A percentile compares a stretch with the other conserved stretches of the same genome.
Evolutionary conservation across 2,329 filamentous ascomycete genomes (phyloP).

Genomic region (Leptodontidium sp.): DNA sequence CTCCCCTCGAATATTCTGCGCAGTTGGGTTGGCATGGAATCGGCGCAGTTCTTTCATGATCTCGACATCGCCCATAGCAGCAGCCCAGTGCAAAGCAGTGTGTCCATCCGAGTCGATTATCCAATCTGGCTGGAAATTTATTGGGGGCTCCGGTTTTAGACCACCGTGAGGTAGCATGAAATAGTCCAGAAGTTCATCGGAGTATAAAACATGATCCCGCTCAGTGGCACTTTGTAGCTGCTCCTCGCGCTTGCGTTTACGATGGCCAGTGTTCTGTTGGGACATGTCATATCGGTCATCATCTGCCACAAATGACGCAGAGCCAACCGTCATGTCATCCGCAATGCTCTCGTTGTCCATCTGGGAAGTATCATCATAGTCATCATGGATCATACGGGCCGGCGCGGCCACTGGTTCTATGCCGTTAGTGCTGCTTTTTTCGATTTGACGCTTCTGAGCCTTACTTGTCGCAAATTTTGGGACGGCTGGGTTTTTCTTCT

Average conservation of each 20-base stretch:
- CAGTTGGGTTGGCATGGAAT: slow-evolving; percentile 77
- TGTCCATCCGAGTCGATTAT: slow-evolving; percentile 94
- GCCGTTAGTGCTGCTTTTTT: slow-evolving; percentile 38
- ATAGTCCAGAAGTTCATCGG: slow-evolving; percentile 93
- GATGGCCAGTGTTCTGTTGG: slow-evolving; percentile 67
- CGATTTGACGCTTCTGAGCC: slow-evolving; percentile 30
- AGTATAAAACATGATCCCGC: slow-evolving; percentile 88
- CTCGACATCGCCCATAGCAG: slow-evolving; percentile 94
- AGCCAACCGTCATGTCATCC: slow-evolving; percentile 83
- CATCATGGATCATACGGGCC: slow-evolving; percentile 61
- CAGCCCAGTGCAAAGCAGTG: slow-evolving; percentile 95
- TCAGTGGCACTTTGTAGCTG: slow-evolving; percentile 72
- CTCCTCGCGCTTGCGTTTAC: slow-evolving; percentile 81
- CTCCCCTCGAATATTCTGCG: slow-evolving; percentile 77
- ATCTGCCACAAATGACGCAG: slow-evolving; percentile 85
- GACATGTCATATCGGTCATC: slow-evolving; percentile 79
- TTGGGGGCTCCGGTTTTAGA: slow-evolving; percentile 75
- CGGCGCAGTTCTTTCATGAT: slow-evolving; percentile 88
- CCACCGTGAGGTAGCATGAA: slow-evolving; percentile 84
- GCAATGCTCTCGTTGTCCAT: slow-evolving; percentile 79
- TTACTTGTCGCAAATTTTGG: slow-evolving; percentile 64
- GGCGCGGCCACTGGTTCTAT: slow-evolving; percentile 50
- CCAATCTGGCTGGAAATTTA: slow-evolving; percentile 87
- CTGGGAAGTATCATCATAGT: slow-evolving; percentile 69
- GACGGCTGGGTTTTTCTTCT: slow-evolving; percentile 67